phyloP scores from a whole-genome alignment of 2,329 filamentous ascomycete species.

The Xylariaceae sp. region DNA sequence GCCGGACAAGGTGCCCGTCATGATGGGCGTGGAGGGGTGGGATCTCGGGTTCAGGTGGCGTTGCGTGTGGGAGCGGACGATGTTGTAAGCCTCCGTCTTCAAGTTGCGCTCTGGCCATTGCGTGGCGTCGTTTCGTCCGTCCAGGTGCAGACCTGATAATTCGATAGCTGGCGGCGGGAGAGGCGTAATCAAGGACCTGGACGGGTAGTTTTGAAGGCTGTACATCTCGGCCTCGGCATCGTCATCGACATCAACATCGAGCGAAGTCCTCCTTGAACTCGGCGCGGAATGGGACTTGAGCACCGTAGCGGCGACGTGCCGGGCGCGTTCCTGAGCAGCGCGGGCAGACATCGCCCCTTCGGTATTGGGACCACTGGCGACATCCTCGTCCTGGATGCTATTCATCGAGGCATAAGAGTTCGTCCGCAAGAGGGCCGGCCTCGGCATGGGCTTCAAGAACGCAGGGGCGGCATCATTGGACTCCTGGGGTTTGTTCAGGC shows the following conservation, averaged over 20 bases:
- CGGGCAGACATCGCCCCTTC: slow-evolving; percentile 33
- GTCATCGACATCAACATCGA: slow-evolving; percentile 35
- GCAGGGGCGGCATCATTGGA: slow-evolving; percentile 11
- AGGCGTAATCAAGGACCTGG: slow-evolving; percentile 27
- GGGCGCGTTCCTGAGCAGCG: slow-evolving; percentile 41
- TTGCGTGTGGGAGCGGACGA: slow-evolving; percentile 40
- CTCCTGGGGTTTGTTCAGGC: slow-evolving; percentile 14
- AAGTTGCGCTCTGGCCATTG: slow-evolving; percentile 22
- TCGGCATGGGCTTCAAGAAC: slow-evolving; percentile 27
- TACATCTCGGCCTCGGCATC: slow-evolving; percentile 8
- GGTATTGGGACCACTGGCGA: slow-evolving; percentile 22
- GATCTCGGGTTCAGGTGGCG: slow-evolving; percentile 21
- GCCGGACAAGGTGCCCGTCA: slow-evolving; percentile 17
- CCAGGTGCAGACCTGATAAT: slow-evolving; percentile 8
- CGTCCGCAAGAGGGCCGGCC: slow-evolving; percentile 40
- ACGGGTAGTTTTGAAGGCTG: slow-evolving; percentile 26
- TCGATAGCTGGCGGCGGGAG: slow-evolving; percentile 29
- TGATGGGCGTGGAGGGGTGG: slow-evolving; percentile 10
- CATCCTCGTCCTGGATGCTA: slow-evolving; percentile 28
- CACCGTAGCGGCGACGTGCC: slow-evolving; percentile 38
- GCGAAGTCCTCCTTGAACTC: slow-evolving; percentile 32
- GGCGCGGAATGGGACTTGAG: slow-evolving; percentile 34
- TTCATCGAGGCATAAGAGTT: slow-evolving; percentile 37
- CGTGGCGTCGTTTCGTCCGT: slow-evolving; percentile 8
- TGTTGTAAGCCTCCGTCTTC: slow-evolving; percentile 37